phyloP scores from a whole-genome alignment of 225 moss, liverwort and hornwort species.

The Physcomitrium patens region DNA sequence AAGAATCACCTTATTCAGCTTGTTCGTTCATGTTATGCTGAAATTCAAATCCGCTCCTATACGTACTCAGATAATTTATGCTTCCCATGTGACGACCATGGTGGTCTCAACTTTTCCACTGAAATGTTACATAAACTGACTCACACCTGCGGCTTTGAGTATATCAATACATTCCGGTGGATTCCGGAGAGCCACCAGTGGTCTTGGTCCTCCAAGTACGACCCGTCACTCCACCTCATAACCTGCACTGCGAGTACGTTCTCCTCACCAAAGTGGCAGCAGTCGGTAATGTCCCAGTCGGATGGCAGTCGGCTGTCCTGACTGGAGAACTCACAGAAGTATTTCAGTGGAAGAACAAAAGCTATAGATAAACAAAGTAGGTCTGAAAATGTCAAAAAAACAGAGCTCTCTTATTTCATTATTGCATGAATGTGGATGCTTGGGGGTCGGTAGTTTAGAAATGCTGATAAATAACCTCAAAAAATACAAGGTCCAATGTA shows the following conservation, averaged over 20 bases:
- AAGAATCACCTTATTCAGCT: slow-evolving; percentile 7
- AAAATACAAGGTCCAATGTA: background rate
- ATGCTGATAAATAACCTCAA: background rate
- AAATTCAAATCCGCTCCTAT: background rate
- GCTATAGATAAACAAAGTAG: slow-evolving; percentile 11
- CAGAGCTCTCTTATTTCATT: background rate
- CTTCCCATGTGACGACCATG: background rate
- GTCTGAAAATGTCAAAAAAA: slow-evolving; percentile 12
- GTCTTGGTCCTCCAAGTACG: slow-evolving; percentile 99
- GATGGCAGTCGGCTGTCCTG: slow-evolving; percentile 96
- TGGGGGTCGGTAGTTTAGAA: slow-evolving; percentile 1
- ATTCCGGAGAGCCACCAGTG: slow-evolving; percentile 99
- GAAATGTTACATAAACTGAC: slow-evolving; percentile 18
- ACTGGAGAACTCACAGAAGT: slow-evolving; percentile 47
- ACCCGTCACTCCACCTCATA: slow-evolving; percentile 99
- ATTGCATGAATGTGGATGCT: background rate
- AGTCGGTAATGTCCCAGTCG: slow-evolving; percentile 84
- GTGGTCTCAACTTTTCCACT: too few species aligned
- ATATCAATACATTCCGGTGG: slow-evolving; percentile 80
- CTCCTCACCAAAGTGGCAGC: slow-evolving; percentile 57
- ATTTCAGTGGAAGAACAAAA: slow-evolving; percentile 19
- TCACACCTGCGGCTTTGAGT: slow-evolving; percentile 79
- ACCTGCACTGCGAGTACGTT: slow-evolving; percentile 94
- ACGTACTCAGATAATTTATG: background rate
- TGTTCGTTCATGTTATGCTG: background rate